A percentile compares a stretch with the other conserved stretches of the same genome.
phyloP scores from a whole-genome alignment of 1,139 yeast species.

The Taphrina flavorubra region DNA sequence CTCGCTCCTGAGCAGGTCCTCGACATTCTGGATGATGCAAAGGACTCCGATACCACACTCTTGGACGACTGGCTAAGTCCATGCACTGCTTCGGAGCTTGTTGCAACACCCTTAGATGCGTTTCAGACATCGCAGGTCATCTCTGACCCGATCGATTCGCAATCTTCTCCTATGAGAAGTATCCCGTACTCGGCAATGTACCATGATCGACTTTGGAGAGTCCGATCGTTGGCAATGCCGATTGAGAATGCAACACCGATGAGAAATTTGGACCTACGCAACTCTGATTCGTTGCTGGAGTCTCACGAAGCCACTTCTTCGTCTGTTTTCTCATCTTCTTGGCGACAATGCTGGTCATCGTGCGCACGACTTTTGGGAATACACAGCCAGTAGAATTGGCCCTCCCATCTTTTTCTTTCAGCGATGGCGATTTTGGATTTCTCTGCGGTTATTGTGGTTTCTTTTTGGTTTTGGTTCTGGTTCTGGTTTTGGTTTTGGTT shows the following conservation, averaged over 20 bases:
- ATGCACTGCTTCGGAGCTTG: not conserved
- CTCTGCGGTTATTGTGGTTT: not conserved
- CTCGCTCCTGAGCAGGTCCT: not conserved
- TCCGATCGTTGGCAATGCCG: not conserved
- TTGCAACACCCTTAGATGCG: not conserved
- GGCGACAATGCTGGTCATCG: slow-evolving; percentile 11
- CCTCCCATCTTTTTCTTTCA: not conserved
- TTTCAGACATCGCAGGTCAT: not conserved
- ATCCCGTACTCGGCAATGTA: not conserved
- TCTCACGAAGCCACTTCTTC: not conserved
- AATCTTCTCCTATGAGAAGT: not conserved
- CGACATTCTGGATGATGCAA: not conserved
- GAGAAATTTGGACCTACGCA: not conserved
- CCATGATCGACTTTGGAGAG: slow-evolving; percentile 7
- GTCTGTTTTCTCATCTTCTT: not conserved
- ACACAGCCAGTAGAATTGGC: not conserved
- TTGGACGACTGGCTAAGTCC: not conserved
- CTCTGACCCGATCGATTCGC: not conserved
- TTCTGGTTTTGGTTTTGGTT: not conserved
- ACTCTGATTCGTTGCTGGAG: not conserved
- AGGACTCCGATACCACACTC: not conserved
- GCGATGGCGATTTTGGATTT: slow-evolving; percentile 4
- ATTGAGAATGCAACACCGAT: not conserved
- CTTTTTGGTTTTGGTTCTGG: not conserved
- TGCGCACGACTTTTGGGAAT: not conserved